phyloP scores from a whole-genome alignment of 805 yeast genomes.

The Diddensiella santjacobensis region DNA sequence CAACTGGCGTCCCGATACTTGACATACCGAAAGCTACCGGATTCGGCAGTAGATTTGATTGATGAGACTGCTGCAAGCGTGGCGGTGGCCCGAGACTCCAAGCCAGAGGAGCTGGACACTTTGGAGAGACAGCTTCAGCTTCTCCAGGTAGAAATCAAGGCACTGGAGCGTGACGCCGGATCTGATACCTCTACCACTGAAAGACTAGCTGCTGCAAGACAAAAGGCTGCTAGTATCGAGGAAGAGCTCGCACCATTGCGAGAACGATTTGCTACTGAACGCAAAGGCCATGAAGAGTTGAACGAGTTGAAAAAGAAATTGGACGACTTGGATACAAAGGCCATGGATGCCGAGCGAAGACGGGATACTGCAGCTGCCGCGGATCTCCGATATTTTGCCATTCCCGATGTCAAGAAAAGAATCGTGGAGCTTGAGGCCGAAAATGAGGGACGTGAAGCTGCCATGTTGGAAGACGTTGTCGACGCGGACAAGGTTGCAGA shows the following conservation, averaged over 20 bases:
- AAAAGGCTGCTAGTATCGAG: conserved; percentile 74
- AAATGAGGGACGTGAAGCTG: conserved; percentile 60
- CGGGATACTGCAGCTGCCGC: conserved; percentile 93
- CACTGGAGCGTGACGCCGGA: conserved; percentile 91
- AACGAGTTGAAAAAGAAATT: conserved; percentile 84
- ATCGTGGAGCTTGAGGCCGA: conserved; percentile 74
- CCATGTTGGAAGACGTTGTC: conserved; percentile 83
- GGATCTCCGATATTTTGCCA: conserved; percentile 93
- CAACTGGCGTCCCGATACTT: conserved; percentile 90
- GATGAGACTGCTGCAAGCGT: conserved; percentile 97
- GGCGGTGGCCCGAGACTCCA: conserved; percentile 96
- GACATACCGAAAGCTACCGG: conserved; percentile 94
- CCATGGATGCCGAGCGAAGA: conserved; percentile 95
- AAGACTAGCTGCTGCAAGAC: conserved; percentile 73
- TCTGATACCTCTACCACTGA: conserved; percentile 79
- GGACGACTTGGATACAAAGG: conserved; percentile 90
- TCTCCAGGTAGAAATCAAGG: conserved; percentile 92
- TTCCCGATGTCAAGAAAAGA: conserved; percentile 80
- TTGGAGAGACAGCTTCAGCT: conserved; percentile 90
- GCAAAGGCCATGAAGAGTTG: conserved; percentile 85
- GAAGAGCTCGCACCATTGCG: conserved; percentile 82
- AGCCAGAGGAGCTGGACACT: conserved; percentile 93
- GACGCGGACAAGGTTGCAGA: conserved; percentile 92
- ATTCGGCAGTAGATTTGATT: conserved; percentile 92
- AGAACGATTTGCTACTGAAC: conserved; percentile 80